These are phyloP conservation scores for Akanthomyces uredinophilus DNA, from an alignment of 2,329 filamentous ascomycete species.

Conservation along the genomic window DNA sequence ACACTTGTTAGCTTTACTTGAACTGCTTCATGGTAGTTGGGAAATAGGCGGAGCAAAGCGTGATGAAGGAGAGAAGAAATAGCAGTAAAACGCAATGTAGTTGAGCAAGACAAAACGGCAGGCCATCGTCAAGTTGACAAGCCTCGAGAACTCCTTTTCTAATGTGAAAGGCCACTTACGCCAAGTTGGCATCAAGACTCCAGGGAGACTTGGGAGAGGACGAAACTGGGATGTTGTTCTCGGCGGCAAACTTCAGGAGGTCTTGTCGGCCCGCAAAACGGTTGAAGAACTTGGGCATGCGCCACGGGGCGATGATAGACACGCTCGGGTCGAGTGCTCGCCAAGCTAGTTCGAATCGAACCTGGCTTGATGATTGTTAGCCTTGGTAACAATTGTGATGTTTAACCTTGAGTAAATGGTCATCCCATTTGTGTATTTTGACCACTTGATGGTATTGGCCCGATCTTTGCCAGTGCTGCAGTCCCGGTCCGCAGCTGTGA, in stretches of 20 bases:
- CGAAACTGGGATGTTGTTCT: conserved; percentile 64
- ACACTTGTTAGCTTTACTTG: not conserved
- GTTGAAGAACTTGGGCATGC: conserved; percentile 64
- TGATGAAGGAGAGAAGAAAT: not conserved
- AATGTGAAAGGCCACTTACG: not conserved
- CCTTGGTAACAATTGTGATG: not conserved
- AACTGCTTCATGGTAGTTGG: conserved; percentile 33
- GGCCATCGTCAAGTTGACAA: not conserved
- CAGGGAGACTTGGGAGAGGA: conserved; percentile 68
- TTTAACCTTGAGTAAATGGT: not conserved
- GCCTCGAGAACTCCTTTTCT: not conserved
- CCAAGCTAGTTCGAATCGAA: conserved; percentile 34
- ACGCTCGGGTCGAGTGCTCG: conserved; percentile 51
- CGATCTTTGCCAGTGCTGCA: not conserved
- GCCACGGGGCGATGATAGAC: conserved; percentile 70
- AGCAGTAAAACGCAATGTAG: not conserved
- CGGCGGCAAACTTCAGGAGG: conserved; percentile 64
- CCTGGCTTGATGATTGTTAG: conserved; percentile 25
- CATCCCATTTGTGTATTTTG: conserved; percentile 7
- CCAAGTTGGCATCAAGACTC: conserved; percentile 41
- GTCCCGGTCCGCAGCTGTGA: too few species aligned
- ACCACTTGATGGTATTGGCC: conserved; percentile 8
- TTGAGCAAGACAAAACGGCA: not conserved
- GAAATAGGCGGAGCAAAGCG: not conserved
- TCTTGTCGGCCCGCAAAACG: conserved; percentile 56